Conservation (phyloP, 805 yeast genomes). For the Maudiozyma barnettii region DNA sequence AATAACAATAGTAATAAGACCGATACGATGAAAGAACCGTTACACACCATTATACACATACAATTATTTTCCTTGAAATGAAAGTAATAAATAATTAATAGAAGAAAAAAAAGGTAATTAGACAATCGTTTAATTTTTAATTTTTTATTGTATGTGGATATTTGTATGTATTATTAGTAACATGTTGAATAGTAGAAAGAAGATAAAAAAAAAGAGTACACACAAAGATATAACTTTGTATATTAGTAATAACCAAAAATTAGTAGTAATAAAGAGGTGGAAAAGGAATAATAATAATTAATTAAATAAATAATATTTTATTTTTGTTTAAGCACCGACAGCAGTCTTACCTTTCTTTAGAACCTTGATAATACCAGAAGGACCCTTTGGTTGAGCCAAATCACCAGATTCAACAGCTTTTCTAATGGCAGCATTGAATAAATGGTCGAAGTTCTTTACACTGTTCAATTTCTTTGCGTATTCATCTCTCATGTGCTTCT, state of each 20-base stretch:
- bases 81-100: too few species aligned
- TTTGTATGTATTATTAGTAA: background rate
- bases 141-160: too few species aligned
- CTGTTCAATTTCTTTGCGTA: conserved; percentile 42
- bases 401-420: conserved; percentile 75
- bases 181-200: background rate
- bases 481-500: conserved; percentile 56
- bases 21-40: too few species aligned
- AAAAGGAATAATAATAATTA: too few species aligned
- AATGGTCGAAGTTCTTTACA: conserved; percentile 57
- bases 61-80: too few species aligned
- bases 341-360: conserved; percentile 18
- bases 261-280: too few species aligned
- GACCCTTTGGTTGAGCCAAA: conserved; percentile 80
- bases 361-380: conserved; percentile 32
- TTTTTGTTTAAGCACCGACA: conserved; percentile 13
- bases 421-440: conserved; percentile 61
- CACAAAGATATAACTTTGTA: background rate
- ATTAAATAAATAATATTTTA: background rate
- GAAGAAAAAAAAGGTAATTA: too few species aligned
- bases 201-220: background rate
- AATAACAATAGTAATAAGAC: background rate
- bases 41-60: too few species aligned
- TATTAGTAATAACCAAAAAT: too few species aligned
- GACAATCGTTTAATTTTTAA: too few species aligned